Conservation (phyloP, 2,329 filamentous ascomycete species). For the Apiospora arundinis region DNA sequence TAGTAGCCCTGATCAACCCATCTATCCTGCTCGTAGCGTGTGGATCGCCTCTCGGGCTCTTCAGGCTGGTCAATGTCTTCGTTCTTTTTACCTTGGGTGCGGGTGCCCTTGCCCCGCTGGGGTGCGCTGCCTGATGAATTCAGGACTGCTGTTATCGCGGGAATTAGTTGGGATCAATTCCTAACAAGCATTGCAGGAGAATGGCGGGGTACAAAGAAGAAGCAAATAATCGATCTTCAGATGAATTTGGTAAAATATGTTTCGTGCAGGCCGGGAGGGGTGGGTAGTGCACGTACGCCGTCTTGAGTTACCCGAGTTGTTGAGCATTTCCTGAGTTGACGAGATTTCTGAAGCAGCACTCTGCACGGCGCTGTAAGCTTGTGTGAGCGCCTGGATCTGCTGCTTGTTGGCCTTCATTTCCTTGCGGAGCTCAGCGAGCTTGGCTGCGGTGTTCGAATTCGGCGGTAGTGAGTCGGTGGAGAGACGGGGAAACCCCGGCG, state of each 20-base stretch:
- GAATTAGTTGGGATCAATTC: too few relatives aligned
- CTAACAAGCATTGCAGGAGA: too few relatives aligned
- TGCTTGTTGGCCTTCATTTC: slow-evolving; percentile 27
- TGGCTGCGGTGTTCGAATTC: slow-evolving; percentile 22
- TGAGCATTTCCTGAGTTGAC: slow-evolving; percentile 26
- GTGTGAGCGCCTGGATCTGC: slow-evolving; percentile 27
- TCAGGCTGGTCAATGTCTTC: neutral
- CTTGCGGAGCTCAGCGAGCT: slow-evolving; percentile 24
- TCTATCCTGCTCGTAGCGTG: neutral
- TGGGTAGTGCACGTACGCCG: neutral
- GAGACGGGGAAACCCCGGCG: neutral
- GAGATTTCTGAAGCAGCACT: slow-evolving; percentile 24
- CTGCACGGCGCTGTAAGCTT: slow-evolving; percentile 27
- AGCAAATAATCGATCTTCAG: too few relatives aligned
- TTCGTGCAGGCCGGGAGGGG: too few relatives aligned
- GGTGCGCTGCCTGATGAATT: too few relatives aligned
- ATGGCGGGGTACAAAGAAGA: too few relatives aligned
- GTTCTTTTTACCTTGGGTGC: neutral
- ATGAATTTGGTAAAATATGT: too few relatives aligned
- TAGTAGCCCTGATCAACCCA: slow-evolving; percentile 34
- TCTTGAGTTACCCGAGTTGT: neutral
- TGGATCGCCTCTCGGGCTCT: slow-evolving; percentile 13
- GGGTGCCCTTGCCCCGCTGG: neutral
- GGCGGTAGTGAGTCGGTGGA: slow-evolving; percentile 22
- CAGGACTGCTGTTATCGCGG: too few relatives aligned